Evolutionary conservation across 2,329 filamentous ascomycete species (phyloP), one percentile per base, ranked within the genome.

Genomic region (Fusarium veterinarium): DNA sequence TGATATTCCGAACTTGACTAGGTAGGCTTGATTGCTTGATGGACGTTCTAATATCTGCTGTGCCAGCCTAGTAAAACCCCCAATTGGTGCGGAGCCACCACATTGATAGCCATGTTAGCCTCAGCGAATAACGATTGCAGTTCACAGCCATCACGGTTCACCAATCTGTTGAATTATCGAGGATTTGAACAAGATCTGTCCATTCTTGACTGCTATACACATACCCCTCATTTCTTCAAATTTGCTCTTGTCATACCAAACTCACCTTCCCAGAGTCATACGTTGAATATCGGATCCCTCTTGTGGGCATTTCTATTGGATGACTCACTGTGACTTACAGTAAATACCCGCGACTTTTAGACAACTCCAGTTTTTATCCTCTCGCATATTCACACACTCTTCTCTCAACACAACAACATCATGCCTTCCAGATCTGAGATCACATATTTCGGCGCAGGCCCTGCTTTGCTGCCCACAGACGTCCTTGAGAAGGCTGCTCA

Each of bases 381-480:
- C 44, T 57, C 46, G 41, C 44, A 59, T 60, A 66, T 57, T 64
- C 69, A 62, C 60, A 51, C 53, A 38, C 49, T 63, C 70, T 42
- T 60, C 33, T 59, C 41, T 31, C 41, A 61, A 38, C 51, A 41
- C 52, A 41, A 41, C 61, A 45, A 56, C 73, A 69, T 46, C 38
- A 94, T 95, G 93, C 91, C 92, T 77, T 85, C 89, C 72, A 88
- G 94, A 82, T 86, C 90, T 76, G 91, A 95, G 72, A 89, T 96
- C 80, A 89, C 91, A 74, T 96, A 97, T 84, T 97, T 97, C 77
- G 95, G 95, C 69, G 95, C 95, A 59, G 95, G 95, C 71, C 95
- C 95, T 53, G 95, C 95, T n/a, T 86, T 90, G 37, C 88, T 98
- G 23, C 95, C 95, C 30, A 97, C 93, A 17, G 84, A 89, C 8